phyloP scores from a whole-genome alignment of 139 green algal species.

The Marvania coccoides region DNA sequence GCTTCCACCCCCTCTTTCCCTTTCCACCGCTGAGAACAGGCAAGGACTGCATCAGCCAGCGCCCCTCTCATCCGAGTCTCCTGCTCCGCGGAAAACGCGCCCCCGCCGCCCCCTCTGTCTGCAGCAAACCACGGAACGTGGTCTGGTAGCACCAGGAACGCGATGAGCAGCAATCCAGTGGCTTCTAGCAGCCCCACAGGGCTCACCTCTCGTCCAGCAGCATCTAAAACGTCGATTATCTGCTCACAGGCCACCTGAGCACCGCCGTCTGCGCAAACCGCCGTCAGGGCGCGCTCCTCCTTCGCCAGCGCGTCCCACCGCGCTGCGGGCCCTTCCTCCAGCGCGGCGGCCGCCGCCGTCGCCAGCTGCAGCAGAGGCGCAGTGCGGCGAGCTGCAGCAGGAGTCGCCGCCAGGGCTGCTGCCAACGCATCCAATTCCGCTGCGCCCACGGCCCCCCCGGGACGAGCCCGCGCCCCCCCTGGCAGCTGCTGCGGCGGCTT shows the following conservation, averaged over 20 bases:
- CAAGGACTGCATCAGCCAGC: constrained; percentile 17
- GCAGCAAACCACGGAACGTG: not conserved
- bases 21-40: not conserved
- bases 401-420: constrained; percentile 15
- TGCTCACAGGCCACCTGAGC: constrained; percentile 5
- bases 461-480: constrained; percentile 3
- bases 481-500: constrained; percentile 5
- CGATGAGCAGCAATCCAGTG: constrained; percentile 22
- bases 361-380: constrained; percentile 31
- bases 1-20: not conserved
- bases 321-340: not conserved
- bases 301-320: constrained; percentile 29
- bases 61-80: constrained; percentile 8
- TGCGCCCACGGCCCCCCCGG: constrained; percentile 21
- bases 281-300: constrained; percentile 31
- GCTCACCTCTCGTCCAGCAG: not conserved
- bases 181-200: constrained; percentile 20
- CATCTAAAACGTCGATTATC: constrained; percentile 23
- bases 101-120: not conserved
- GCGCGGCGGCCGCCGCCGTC: constrained; percentile 25
- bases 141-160: constrained; percentile 32
- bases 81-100: constrained; percentile 11
- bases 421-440: constrained; percentile 38
- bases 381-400: constrained; percentile 24
- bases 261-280: constrained; percentile 1